Base-by-base conservation (phyloP, 345 rosid genomes). In the Rhodamnia argentea region DNA sequence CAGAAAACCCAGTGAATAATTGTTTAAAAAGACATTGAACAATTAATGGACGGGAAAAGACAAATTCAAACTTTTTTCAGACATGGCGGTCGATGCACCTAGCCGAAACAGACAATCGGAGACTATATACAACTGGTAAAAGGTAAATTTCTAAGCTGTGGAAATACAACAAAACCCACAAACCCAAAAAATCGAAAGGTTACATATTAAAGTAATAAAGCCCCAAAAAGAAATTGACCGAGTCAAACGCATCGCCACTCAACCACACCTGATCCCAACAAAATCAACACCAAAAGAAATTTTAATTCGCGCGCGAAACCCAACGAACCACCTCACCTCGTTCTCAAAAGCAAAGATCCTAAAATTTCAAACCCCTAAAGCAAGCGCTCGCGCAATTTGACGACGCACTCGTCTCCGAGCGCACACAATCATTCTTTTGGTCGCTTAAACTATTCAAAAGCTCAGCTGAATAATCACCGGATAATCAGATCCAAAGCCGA, bases 31-130 rank as follows among this genome's bases (percentile, higher is more conserved):
- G 58, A 20, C 22, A 18, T 18, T 26, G 82, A 24, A 86, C 87
- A 90, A 86, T 59, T 56, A 87, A 88, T 84, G 82, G n/a, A 53
- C 85, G 86, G 84, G 91, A 91, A 92, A 92, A 92, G 99, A 96
- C 98, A 96, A 94, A 10, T 62, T 50, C 62, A 85, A 92, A 88
- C 94, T 92, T 93, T 93, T 89, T 90, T 86, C 91, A 90, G 95
- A 91, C 89, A 92, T 88, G 88, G 88, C 86, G 84, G 90, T 91
- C 88, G 87, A 88, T 87, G 88, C 86, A 26, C 88, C 70, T 88
- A 87, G 89, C 88, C 83, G 87, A 90, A 62, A 88, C 76, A 82
- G 92, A 87, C 84, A 83, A 89, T 82, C 87, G 83, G 84, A 85
- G n/a, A 84, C 87, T 81, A 88, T 86, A 85, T 83, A 86, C 83